Percentiles rank a stretch among this genome's conserved stretches.
Conservation (phyloP, 1,284 basidiomycete genomes). For the Naganishia sp. region DNA sequence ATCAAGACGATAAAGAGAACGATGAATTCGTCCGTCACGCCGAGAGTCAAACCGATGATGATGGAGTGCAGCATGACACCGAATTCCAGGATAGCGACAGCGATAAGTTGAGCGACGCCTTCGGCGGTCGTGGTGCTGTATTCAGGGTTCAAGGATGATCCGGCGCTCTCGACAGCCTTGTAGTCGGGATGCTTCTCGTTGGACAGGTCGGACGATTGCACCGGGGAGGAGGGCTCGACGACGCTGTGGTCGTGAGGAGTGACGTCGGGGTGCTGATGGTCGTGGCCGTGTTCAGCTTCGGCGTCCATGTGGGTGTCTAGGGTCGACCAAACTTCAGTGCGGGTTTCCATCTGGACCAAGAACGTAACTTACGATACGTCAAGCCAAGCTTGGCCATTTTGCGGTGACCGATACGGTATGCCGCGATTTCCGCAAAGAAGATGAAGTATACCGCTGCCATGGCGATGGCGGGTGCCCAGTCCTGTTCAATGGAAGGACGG, state of each 20-base stretch:
- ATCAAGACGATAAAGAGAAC: conserved; percentile 85
- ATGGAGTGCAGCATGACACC: conserved; percentile 84
- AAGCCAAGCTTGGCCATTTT: conserved; percentile 45
- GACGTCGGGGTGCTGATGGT: conserved; percentile 68
- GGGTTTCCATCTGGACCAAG: conserved; percentile 50
- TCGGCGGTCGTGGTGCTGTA: conserved; percentile 38
- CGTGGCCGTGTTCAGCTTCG: conserved; percentile 61
- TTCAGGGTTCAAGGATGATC: conserved; percentile 22
- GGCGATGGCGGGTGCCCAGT: conserved; percentile 76
- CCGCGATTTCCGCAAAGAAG: conserved; percentile 80
- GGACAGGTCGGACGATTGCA: conserved; percentile 30
- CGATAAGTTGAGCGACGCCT: conserved; percentile 72
- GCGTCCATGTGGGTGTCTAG: conserved; percentile 59
- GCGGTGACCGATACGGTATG: conserved; percentile 64
- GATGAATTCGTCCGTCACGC: conserved; percentile 77
- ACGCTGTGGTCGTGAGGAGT: conserved; percentile 43
- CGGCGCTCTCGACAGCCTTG: conserved; percentile 7
- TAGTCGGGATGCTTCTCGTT: conserved; percentile 13
- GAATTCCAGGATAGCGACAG: conserved; percentile 61
- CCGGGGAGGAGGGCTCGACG: conserved; percentile 35
- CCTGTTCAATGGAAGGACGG: conserved; percentile 54
- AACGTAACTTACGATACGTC: conserved; percentile 35
- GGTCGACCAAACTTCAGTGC: background rate
- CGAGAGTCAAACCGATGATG: conserved; percentile 90
- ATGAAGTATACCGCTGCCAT: conserved; percentile 77